phyloP scores from a whole-genome alignment of 2,329 filamentous ascomycete species.

The Ophiostoma triangulosporum region DNA sequence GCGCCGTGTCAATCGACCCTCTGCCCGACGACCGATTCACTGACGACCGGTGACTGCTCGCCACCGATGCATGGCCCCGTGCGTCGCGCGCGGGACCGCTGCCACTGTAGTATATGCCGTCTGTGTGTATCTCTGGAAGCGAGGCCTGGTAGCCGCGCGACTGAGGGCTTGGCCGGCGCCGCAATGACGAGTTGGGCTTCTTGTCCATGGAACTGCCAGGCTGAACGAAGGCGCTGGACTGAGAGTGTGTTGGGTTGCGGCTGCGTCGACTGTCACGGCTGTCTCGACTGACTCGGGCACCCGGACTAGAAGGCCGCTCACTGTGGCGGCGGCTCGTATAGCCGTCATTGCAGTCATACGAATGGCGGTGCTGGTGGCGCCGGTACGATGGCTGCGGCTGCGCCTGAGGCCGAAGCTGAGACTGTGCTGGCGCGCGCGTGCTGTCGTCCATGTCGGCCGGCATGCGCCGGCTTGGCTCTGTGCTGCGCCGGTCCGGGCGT shows the following conservation, averaged over 20 bases:
- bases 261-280: not conserved
- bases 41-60: not conserved
- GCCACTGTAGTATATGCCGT: not conserved
- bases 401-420: too few species aligned
- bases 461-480: not conserved
- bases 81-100: not conserved
- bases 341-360: not conserved
- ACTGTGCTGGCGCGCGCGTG: not conserved
- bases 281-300: not conserved
- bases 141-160: not conserved
- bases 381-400: not conserved
- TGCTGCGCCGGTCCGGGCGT: not conserved
- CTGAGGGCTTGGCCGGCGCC: not conserved
- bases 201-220: not conserved
- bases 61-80: not conserved
- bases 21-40: not conserved
- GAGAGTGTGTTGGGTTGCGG: not conserved
- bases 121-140: not conserved
- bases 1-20: not conserved
- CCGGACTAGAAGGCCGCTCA: not conserved
- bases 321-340: not conserved
- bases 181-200: not conserved
- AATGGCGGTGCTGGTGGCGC: not conserved
- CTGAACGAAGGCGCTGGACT: not conserved
- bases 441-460: not conserved